A percentile compares a stretch with the other conserved stretches of the same genome.
Evolutionary conservation across 441 rosid species (phyloP).

Genomic region (Kokia cookei): DNA sequence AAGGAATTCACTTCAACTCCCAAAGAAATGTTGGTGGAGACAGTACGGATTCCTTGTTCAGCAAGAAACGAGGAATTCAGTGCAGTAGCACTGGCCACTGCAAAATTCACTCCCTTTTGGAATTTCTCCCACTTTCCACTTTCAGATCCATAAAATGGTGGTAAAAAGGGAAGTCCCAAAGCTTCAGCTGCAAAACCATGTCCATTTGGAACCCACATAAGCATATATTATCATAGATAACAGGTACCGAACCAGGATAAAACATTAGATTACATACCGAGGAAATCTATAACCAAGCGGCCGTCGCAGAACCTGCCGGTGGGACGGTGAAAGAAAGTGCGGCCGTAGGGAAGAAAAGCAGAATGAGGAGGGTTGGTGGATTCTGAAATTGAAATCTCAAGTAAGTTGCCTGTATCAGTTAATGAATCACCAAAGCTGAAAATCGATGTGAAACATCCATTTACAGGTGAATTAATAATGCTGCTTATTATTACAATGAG

Average conservation of each 20-base stretch:
- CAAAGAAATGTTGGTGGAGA: constrained; percentile 25
- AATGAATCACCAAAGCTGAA: constrained; percentile 55
- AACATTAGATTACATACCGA: constrained; percentile 19
- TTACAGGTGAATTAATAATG: not conserved
- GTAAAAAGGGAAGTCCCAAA: constrained; percentile 34
- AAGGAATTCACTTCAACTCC: constrained; percentile 29
- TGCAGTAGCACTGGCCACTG: constrained; percentile 48
- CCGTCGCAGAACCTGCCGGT: constrained; percentile 44
- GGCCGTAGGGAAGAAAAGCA: constrained; percentile 33
- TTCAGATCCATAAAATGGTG: constrained; percentile 27
- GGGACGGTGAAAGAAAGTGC: constrained; percentile 33
- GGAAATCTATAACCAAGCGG: constrained; percentile 50
- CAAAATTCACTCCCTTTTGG: constrained; percentile 38
- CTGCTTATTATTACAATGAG: not conserved
- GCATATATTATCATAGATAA: no score
- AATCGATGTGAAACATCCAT: constrained; percentile 19
- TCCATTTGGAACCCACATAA: not conserved
- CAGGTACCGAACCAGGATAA: no score
- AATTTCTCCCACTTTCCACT: not conserved
- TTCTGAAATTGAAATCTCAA: constrained; percentile 2
- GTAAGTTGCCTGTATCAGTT: constrained; percentile 43
- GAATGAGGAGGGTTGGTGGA: constrained; percentile 13
- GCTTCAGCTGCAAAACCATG: constrained; percentile 25
- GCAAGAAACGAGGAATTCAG: constrained; percentile 24
- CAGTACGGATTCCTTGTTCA: constrained; percentile 16